Evolutionary conservation across 768 basidiomycete species (phyloP).

Genomic region (Rhizopogon rudus): DNA sequence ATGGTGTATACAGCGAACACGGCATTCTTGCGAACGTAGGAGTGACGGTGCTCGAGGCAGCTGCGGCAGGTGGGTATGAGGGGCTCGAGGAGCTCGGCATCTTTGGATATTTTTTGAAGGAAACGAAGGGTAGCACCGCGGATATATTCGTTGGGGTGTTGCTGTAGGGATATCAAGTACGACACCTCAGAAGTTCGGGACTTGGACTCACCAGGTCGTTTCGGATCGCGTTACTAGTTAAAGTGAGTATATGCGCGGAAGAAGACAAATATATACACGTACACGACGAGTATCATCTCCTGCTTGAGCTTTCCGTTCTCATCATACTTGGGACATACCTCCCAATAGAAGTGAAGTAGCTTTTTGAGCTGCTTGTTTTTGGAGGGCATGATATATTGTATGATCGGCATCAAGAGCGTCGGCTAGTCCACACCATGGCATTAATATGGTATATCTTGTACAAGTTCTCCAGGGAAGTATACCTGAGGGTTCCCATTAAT

Average conservation of each 20-base stretch:
- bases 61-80: slow-evolving; percentile 89
- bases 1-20: slow-evolving; percentile 95
- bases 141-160: slow-evolving; percentile 99
- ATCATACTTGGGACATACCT: slow-evolving; percentile 97
- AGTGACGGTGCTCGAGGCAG: slow-evolving; percentile 96
- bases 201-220: slow-evolving; percentile 79
- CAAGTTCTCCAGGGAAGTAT: slow-evolving; percentile 18
- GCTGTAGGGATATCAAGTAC: slow-evolving; percentile 39
- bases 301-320: slow-evolving; percentile 97
- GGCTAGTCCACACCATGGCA: slow-evolving; percentile 44
- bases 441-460: not conserved
- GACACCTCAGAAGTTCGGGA: not conserved
- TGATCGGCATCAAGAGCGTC: slow-evolving; percentile 94
- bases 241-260: slow-evolving; percentile 8
- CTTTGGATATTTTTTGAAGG: slow-evolving; percentile 92
- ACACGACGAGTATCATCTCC: slow-evolving; percentile 99
- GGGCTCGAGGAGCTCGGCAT: slow-evolving; percentile 91
- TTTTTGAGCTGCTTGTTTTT: slow-evolving; percentile 97
- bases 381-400: slow-evolving; percentile 95
- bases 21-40: slow-evolving; percentile 97
- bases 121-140: slow-evolving; percentile 96
- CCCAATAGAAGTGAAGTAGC: slow-evolving; percentile 92
- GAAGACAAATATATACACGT: slow-evolving; percentile 30
- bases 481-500: slow-evolving; percentile 95
- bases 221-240: slow-evolving; percentile 84